phyloP scores from a whole-genome alignment of 179 eudicot species.

The Pouteria campechiana region DNA sequence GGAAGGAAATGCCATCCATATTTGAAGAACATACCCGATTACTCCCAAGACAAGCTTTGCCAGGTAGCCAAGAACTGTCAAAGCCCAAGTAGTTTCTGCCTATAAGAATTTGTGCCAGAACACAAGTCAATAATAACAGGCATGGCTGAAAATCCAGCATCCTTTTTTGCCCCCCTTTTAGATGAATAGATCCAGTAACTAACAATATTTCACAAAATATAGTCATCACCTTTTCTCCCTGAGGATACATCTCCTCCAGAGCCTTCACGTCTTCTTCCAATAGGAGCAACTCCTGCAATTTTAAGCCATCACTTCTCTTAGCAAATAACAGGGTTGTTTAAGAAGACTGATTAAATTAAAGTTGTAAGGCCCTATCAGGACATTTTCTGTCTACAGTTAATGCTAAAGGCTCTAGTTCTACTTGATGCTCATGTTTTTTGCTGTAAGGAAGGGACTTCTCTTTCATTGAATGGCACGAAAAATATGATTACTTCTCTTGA shows the following conservation, averaged over 20 bases:
- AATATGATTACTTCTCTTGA: too few species aligned
- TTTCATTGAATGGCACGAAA: too few species aligned
- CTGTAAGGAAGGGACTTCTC: too few species aligned
- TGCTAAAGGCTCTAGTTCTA: too few species aligned
- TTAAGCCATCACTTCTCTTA: too few species aligned
- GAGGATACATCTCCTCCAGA: slow-evolving; percentile 99
- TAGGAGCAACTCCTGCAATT: slow-evolving; percentile 71
- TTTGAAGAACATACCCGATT: slow-evolving; percentile 48
- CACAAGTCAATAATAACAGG: slow-evolving; percentile 8
- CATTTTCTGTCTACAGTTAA: too few species aligned
- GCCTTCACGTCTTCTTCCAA: slow-evolving; percentile 90
- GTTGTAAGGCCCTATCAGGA: too few species aligned
- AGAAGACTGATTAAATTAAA: too few species aligned
- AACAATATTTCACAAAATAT: slow-evolving; percentile 5
- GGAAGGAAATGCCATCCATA: neutral
- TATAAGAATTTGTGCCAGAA: slow-evolving; percentile 18
- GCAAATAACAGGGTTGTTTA: too few species aligned
- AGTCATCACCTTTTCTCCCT: slow-evolving; percentile 84
- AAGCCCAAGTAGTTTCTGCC: slow-evolving; percentile 99
- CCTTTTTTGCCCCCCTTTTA: too few species aligned
- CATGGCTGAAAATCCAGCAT: neutral
- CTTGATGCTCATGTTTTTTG: too few species aligned
- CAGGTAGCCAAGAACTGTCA: slow-evolving; percentile 94
- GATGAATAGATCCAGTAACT: neutral
- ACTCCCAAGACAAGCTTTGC: slow-evolving; percentile 80